Conservation (phyloP, 1,284 basidiomycete genomes). For the Trichosporon coremiiforme region DNA sequence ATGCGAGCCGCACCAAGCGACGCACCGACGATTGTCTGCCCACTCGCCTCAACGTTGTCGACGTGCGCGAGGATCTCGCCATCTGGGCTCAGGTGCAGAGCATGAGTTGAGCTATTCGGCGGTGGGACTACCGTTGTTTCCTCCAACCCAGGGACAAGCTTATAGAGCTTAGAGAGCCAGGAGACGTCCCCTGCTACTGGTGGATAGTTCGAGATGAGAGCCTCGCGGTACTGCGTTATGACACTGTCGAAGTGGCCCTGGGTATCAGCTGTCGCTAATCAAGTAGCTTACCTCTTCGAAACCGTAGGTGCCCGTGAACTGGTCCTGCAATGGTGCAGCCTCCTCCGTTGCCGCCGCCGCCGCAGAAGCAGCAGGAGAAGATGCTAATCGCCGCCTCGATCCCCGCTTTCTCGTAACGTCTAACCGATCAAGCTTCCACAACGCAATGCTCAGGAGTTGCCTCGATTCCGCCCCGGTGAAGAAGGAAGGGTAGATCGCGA, state of each 20-base stretch:
- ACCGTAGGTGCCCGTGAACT: conserved; percentile 68
- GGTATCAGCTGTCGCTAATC: neutral
- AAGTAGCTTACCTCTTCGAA: conserved; percentile 68
- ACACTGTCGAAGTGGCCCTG: conserved; percentile 86
- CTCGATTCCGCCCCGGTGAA: conserved; percentile 61
- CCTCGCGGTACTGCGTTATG: conserved; percentile 77
- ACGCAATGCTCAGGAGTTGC: conserved; percentile 62
- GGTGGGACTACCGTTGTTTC: conserved; percentile 47
- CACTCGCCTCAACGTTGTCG: conserved; percentile 78
- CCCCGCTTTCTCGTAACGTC: conserved; percentile 44
- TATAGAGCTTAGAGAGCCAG: conserved; percentile 62
- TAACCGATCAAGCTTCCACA: conserved; percentile 67
- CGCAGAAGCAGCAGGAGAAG: neutral
- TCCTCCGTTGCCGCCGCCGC: neutral
- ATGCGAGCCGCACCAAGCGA: conserved; percentile 71
- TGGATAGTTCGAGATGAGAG: conserved; percentile 71
- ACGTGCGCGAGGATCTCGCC: conserved; percentile 80
- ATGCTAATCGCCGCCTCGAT: neutral
- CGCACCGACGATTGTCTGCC: conserved; percentile 79
- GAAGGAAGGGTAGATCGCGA: conserved; percentile 52
- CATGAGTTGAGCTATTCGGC: conserved; percentile 67
- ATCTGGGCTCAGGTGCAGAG: conserved; percentile 75
- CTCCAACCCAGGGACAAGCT: conserved; percentile 60
- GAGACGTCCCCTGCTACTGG: conserved; percentile 56
- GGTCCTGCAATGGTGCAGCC: conserved; percentile 36